A percentile compares a stretch with the other conserved stretches of the same genome.
These are phyloP conservation scores for Delonix regia DNA, from an alignment of 306 rosid genomes.

Conservation along the genomic window DNA sequence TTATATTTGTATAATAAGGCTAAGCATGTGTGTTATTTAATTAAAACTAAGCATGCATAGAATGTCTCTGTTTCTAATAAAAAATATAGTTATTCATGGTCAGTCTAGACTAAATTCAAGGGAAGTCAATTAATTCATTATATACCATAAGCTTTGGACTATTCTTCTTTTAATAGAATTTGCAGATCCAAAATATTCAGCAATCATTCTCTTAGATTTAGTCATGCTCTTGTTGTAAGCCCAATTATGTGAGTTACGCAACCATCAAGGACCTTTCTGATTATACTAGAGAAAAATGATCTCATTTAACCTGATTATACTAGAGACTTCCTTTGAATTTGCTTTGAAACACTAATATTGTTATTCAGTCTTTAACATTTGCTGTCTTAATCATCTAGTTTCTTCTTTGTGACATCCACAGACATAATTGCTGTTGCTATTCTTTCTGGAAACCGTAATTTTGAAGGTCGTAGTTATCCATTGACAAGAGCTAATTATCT, in stretches of 20 bases:
- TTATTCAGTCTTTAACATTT: neutral
- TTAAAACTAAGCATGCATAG: neutral
- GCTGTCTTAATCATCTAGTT: neutral
- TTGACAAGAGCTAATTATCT: constrained; percentile 55
- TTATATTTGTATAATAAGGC: neutral
- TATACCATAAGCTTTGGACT: neutral
- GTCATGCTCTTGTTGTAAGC: neutral
- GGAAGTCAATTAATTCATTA: neutral
- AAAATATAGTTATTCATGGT: neutral
- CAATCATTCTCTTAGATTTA: neutral
- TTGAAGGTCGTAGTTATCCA: constrained; percentile 55
- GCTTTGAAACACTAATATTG: neutral
- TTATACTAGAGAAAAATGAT: neutral
- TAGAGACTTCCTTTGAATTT: neutral
- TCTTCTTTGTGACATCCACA: constrained; percentile 13
- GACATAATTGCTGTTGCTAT: constrained; percentile 53
- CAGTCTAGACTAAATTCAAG: neutral
- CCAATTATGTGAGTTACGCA: neutral
- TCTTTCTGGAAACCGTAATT: constrained; percentile 55
- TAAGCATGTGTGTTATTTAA: neutral
- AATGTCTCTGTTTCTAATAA: neutral
- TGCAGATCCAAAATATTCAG: neutral
- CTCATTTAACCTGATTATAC: constrained; percentile 5
- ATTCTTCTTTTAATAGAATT: neutral
- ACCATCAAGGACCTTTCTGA: neutral